Base-by-base conservation (phyloP, 192 early-diverging fungal species). In the Glomus cerebriforme region DNA sequence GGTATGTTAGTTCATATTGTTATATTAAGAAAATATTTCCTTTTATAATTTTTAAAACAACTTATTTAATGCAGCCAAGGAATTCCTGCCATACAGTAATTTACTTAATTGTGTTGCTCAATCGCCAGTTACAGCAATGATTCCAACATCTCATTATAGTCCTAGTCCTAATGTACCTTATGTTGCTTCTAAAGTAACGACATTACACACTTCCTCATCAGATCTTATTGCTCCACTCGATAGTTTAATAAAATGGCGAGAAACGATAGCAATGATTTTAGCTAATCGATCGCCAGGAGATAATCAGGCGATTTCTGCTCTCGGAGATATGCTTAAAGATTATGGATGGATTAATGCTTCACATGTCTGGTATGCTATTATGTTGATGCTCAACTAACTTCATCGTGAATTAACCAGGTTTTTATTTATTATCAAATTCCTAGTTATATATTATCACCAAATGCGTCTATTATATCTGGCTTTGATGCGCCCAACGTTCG, bases 211-310 rank as follows among this genome's bases (percentile, higher is more conserved):
- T 2, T 32, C 82, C 24, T 66, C 78, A n/a, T 66, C 81, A 31
- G 66, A 67, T 34, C n/a, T 43, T 31, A 78, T 71, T 60, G 29
- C 81, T 15, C 72, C 84, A 8, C 31, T 67, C 8, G 81, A 85
- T 29, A 82, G 89, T 37, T 77, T 90, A 66, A 70, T 32, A 35
- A 82, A 88, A 70, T 99, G 97, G 97, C 89, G 88, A 47, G 89
- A 91, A 26, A 89, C 90, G 2, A 76, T 97, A 9, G 85, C 86
- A 27, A 85, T 97, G 79, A 92, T 98, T 69, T 83, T 98, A 12
- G 91, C 94, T 12, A 99, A 99, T 84, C 88, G 94, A 35, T 92
- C 93, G 2, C 86, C 91, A 4, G 91, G 91, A 2, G 94, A 95
- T 79, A 79, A 85, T 37, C 86, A 81, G 1, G 92, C 91, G 3